Base-by-base conservation (phyloP, 179 eudicot genomes). In the Silene coronaria region DNA sequence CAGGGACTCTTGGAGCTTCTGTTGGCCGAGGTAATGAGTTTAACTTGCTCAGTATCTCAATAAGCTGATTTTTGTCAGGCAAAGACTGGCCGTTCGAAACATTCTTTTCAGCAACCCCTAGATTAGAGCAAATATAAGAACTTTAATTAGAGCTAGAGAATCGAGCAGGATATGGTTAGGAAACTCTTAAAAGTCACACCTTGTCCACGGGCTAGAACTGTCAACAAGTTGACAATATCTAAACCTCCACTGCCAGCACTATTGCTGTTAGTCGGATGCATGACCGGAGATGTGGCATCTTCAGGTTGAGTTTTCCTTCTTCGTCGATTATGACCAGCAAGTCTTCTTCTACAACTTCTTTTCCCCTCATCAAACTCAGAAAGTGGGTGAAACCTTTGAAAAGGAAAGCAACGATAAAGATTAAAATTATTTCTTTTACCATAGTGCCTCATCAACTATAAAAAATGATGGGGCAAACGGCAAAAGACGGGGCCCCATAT, bases 281-380 rank as follows among this genome's bases (percentile, higher is more conserved):
- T 77, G 57, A 75, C 79, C 65, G 73, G 85, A 64, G 80, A 79
- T 70, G 83, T 86, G 79, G 82, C 78, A 66, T 88, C 97, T 74
- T 93, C 96, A 24, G 98, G 88, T 42, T 86, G 91, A 67, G 91
- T 87, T 84, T 93, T 93, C 78, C 98, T 88, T 82, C 98, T 81
- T 81, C 98, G 76, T 79, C 75, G 85, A 68, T 93, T 93, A 81
- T 93, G 98, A 21, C 95, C 97, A 72, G 97, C 97, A 64, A 93
- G 80, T 70, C 98, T 92, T 80, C 91, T 87, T 42, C 97, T 95
- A 77, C 98, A 93, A 78, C 98, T 93, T 79, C 96, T 78, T 82
- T 88, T 93, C 58, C 90, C 98, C 82, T 89, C 98, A 82, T 93
- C 98, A 84, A 93, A 93, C 82, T 91, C 97, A 79, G 88, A 76